A percentile compares a stretch with the other conserved stretches of the same genome.
phyloP scores from a whole-genome alignment of 768 basidiomycete species.

The Auriculariales sp. region DNA sequence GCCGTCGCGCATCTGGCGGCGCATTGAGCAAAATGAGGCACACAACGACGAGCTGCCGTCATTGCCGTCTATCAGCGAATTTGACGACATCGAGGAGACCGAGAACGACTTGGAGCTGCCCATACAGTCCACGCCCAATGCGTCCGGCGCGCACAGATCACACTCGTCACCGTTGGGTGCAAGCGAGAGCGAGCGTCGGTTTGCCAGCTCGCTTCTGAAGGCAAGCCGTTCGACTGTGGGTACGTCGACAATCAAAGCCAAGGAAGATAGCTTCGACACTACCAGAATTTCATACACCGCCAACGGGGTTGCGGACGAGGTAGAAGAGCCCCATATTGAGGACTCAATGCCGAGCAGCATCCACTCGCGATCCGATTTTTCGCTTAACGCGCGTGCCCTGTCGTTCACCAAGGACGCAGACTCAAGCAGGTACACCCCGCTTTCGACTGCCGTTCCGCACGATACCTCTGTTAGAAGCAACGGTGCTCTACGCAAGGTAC shows the following conservation, averaged over 20 bases:
- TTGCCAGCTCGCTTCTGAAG: constrained; percentile 31
- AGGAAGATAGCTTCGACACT: constrained; percentile 41
- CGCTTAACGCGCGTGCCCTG: no score
- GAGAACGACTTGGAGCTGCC: constrained; percentile 31
- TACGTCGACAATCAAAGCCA: constrained; percentile 16
- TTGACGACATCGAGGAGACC: constrained; percentile 33
- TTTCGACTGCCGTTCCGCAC: no score
- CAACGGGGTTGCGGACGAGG: constrained; percentile 26
- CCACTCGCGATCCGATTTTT: no score
- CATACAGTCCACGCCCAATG: constrained; percentile 52
- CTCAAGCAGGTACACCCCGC: no score
- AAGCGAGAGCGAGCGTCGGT: constrained; percentile 36
- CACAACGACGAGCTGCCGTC: constrained; percentile 61
- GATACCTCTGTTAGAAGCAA: no score
- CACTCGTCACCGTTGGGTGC: constrained; percentile 33
- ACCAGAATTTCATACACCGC: constrained; percentile 41
- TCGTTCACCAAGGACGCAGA: no score
- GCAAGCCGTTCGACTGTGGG: constrained; percentile 23
- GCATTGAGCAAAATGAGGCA: constrained; percentile 58
- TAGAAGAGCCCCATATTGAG: constrained; percentile 39
- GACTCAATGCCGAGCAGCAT: no score
- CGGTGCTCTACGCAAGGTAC: no score
- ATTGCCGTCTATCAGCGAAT: constrained; percentile 57
- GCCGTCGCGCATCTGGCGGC: constrained; percentile 71
- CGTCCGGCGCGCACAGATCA: constrained; percentile 32